Evolutionary conservation across 108 stramenopile genomes (phyloP).

Genomic region (Pinguiococcus pyrenoidosus): DNA sequence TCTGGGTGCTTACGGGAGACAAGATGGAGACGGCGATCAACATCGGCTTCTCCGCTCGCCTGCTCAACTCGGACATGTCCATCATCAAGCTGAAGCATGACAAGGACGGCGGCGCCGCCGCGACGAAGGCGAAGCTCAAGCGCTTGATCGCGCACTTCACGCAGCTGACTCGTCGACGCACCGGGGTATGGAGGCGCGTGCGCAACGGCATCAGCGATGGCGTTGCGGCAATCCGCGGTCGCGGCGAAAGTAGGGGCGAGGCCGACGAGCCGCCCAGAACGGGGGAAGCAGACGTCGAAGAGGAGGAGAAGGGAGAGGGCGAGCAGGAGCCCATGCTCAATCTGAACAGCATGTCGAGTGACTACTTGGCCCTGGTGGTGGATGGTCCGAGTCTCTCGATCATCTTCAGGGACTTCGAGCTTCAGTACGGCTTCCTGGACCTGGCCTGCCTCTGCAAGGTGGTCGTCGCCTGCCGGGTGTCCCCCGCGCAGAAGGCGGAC

Average conservation of each 20-base stretch:
- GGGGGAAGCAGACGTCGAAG: too few species aligned
- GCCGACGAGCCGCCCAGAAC: not conserved
- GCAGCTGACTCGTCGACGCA: too few species aligned
- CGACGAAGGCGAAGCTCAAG: conserved; percentile 15
- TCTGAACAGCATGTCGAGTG: conserved; percentile 11
- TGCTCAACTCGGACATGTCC: conserved; percentile 77
- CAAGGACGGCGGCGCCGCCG: conserved; percentile 6
- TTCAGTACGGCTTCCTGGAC: conserved; percentile 1
- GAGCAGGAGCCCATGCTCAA: too few species aligned
- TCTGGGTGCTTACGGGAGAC: conserved; percentile 48
- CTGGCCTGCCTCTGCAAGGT: conserved; percentile 22
- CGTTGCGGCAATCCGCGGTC: too few species aligned
- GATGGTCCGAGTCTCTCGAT: conserved; percentile 20
- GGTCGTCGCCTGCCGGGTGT: conserved; percentile 41
- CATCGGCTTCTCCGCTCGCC: conserved; percentile 63
- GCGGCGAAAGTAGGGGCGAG: not conserved
- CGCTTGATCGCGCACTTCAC: conserved; percentile 11
- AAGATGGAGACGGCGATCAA: conserved; percentile 48
- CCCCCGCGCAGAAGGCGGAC: conserved; percentile 41
- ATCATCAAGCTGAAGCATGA: conserved; percentile 53
- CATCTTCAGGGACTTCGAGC: not conserved
- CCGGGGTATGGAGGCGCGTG: too few species aligned
- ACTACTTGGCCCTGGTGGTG: conserved; percentile 23
- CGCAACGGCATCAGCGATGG: too few species aligned
- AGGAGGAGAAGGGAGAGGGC: not conserved